These are phyloP conservation scores for Acarospora socialis DNA, from an alignment of 2,329 filamentous ascomycete species.

Conservation along the genomic window DNA sequence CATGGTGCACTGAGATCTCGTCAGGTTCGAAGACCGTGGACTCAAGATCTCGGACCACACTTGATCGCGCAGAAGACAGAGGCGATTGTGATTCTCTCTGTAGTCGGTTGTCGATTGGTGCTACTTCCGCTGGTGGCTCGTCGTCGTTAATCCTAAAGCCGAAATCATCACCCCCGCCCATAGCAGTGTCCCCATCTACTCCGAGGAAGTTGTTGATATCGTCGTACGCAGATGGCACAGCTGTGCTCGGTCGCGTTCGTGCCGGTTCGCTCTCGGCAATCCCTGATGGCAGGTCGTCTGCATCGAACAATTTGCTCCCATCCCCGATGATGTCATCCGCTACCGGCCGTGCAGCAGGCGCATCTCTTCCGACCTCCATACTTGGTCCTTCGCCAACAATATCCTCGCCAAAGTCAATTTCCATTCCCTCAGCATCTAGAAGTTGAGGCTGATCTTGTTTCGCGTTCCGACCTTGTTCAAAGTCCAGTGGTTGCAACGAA, in stretches of 20 bases:
- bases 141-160: slow-evolving; percentile 45
- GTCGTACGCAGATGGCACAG: slow-evolving; percentile 24
- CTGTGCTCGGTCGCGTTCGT: slow-evolving; percentile 13
- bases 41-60: slow-evolving; percentile 47
- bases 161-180: slow-evolving; percentile 14
- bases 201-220: slow-evolving; percentile 40
- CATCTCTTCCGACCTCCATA: slow-evolving; percentile 84
- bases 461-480: slow-evolving; percentile 43
- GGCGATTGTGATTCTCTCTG: slow-evolving; percentile 37
- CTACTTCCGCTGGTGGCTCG: slow-evolving; percentile 21
- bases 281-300: slow-evolving; percentile 41
- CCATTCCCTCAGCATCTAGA: slow-evolving; percentile 53
- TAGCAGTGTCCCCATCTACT: slow-evolving; percentile 35
- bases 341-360: slow-evolving; percentile 49
- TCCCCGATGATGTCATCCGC: slow-evolving; percentile 40
- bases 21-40: slow-evolving; percentile 43
- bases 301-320: slow-evolving; percentile 45
- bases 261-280: slow-evolving; percentile 33
- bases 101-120: slow-evolving; percentile 19
- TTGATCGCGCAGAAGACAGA: slow-evolving; percentile 38
- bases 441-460: slow-evolving; percentile 32
- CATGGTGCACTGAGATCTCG: slow-evolving; percentile 44
- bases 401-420: slow-evolving; percentile 61
- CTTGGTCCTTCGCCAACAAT: slow-evolving; percentile 52
- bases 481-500: slow-evolving; percentile 54